Conservation (phyloP, 2,329 filamentous ascomycete genomes). For the Xylaria sp. region DNA sequence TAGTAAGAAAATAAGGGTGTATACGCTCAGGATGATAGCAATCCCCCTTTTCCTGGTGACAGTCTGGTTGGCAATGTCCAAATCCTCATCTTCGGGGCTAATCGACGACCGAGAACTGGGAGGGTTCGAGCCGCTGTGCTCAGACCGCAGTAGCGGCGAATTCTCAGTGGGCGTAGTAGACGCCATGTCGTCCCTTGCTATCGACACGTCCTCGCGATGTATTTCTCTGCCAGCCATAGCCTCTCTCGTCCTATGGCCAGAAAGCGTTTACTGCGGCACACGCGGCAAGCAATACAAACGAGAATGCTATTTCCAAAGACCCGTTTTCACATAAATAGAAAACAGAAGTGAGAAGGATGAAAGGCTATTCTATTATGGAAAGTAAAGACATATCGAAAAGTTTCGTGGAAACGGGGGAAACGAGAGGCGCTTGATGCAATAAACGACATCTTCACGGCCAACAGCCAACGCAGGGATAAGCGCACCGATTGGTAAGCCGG, state of each 20-base stretch:
- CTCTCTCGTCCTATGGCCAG: background rate
- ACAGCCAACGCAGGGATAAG: background rate
- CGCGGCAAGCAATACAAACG: too few relatives aligned
- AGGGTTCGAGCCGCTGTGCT: conserved; percentile 10
- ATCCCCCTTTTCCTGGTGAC: conserved; percentile 44
- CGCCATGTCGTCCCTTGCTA: conserved; percentile 15
- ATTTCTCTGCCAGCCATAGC: background rate
- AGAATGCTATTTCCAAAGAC: too few relatives aligned
- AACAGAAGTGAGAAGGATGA: too few relatives aligned
- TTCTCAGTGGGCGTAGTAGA: conserved; percentile 31
- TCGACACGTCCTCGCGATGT: background rate
- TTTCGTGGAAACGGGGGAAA: too few relatives aligned
- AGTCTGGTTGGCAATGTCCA: conserved; percentile 39
- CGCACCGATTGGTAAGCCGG: conserved; percentile 14
- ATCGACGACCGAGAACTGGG: conserved; percentile 5
- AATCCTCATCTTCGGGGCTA: conserved; percentile 24
- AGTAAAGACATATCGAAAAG: too few relatives aligned
- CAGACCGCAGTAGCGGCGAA: conserved; percentile 38
- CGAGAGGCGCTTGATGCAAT: background rate
- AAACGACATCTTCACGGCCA: background rate
- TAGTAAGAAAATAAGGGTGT: conserved; percentile 65
- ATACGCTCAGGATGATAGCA: conserved; percentile 59
- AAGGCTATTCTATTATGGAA: too few relatives aligned
- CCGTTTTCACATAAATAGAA: too few relatives aligned
- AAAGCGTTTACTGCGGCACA: background rate